Conservation (phyloP, 1,139 yeast genomes). For the Debaryomyces robertsiae region DNA sequence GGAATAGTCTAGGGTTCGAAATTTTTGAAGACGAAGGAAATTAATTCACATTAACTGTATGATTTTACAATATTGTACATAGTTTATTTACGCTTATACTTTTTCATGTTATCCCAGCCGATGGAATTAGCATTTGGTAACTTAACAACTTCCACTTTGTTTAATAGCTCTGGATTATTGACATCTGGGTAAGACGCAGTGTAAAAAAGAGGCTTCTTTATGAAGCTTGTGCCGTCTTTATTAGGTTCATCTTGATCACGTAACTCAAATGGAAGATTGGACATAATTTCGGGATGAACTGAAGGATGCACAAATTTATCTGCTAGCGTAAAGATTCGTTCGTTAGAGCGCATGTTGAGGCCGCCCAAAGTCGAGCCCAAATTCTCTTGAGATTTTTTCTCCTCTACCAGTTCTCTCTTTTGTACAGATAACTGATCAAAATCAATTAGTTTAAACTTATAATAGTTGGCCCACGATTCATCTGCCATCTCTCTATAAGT, state of each 20-base stretch:
- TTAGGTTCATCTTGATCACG: slow-evolving; percentile 23
- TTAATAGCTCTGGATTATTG: slow-evolving; percentile 37
- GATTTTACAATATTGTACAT: neutral
- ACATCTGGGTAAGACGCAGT: slow-evolving; percentile 35
- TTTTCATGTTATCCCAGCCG: slow-evolving; percentile 50
- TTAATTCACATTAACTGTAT: slow-evolving; percentile 2
- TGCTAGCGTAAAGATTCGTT: slow-evolving; percentile 9
- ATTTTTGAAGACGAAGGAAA: slow-evolving; percentile 19
- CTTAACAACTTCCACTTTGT: slow-evolving; percentile 44
- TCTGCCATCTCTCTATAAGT: slow-evolving; percentile 43
- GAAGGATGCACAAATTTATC: slow-evolving; percentile 39
- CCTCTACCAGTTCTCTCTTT: slow-evolving; percentile 2
- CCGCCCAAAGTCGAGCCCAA: neutral
- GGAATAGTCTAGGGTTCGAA: slow-evolving; percentile 19
- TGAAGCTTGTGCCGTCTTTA: slow-evolving; percentile 24
- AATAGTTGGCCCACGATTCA: slow-evolving; percentile 46
- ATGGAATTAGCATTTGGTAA: slow-evolving; percentile 49
- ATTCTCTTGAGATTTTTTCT: slow-evolving; percentile 3
- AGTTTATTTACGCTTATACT: slow-evolving; percentile 26
- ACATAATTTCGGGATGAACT: slow-evolving; percentile 35
- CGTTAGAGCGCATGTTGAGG: neutral
- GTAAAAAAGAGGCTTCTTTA: slow-evolving; percentile 41
- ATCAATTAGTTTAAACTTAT: slow-evolving; percentile 41
- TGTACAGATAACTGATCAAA: slow-evolving; percentile 35
- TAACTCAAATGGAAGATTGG: slow-evolving; percentile 37